Evolutionary conservation across 352 stramenopile genomes (phyloP), one percentile per base, ranked within the genome.

Genomic region (Phytophthora pinifolia): DNA sequence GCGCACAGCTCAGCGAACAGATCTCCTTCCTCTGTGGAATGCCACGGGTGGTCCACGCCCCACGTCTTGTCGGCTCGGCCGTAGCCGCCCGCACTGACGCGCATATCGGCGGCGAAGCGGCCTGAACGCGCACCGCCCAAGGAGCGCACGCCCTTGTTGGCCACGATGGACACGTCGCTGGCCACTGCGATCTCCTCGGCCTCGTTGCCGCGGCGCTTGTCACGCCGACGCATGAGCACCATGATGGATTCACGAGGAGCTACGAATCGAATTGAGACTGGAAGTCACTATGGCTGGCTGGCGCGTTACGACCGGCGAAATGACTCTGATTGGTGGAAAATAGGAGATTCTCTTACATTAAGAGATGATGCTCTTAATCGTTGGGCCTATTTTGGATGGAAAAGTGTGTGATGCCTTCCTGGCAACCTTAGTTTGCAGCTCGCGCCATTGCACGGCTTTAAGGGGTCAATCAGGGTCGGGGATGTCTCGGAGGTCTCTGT

Each of bases 91-190:
- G 88, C 65, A 20, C 72, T 78, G 20, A 85, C 66, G 48, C 82
- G 82, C 82, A 92, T 92, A 61, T 92, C 82, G 45, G 82, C 82
- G 22, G 82, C 82, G 45, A 92, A 92, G 20, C 79, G 79, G 13
- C 82, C 82, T 1, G 75, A 72, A 44, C 75, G 75, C 30, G 74
- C 76, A 17, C 65, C 65, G 15, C 64, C 50, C 32, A 90, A 43
- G 13, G 77, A 87, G 4, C 78, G 76, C 61, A 90, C 38, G 17
- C 80, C 80, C 39, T 88, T 88, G 56, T 78, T 90, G 25, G 76
- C 69, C 8, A 75, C 67, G 41, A 90, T 87, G 12, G 73, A 85
- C 54, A 65, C 57, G 64, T 89, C 74, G 36, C 79, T 89, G 15
- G 74, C 76, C 32, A 88, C 80, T 4, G 47, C 57, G 33, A 90